Base-by-base conservation (phyloP, 768 basidiomycete species). In the Lactarius indigo region DNA sequence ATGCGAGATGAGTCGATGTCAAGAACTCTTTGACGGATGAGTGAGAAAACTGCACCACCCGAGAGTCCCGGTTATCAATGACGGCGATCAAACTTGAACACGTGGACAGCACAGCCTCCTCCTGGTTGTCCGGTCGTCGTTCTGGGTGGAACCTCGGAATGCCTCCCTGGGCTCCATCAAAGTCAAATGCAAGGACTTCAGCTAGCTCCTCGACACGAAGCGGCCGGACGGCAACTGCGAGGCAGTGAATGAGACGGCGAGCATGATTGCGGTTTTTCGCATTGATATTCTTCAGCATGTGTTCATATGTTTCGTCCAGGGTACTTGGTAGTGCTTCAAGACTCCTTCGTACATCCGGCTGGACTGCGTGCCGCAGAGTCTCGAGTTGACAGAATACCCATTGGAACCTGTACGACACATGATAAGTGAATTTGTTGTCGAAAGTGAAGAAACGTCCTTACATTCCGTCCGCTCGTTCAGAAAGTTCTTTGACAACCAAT, bases 21-120 rank as follows among this genome's bases (percentile, higher is more conserved):
- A 66, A 44, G 44, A 47, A 66, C 17, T 61, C 65, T 15, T 62
- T 61, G 3, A 66, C 65, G 0, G 65, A 61, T 18, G 57, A 23
- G 26, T 66, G 65, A 1, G 65, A 62, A 20, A 66, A 66, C 23
- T 66, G 56, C 10, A 66, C 65, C 5, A 66, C 39, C 23, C 39
- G 20, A 18, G n/a, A 62, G 12, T 30, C 44, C 26, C 57, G 12
- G 10, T 44, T 44, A 31, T 42, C 50, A n/a, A 23, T n/a, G 20
- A 66, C 37, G 23, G 44, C 0, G 5, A 66, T 44, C 12, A 66
- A 31, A n/a, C 61, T 66, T 2, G 65, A 66, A 39, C 61, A 63
- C 1, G 56, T 52, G 3, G 61, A 66, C 35, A 66, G 44, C 12
- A 66, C 31, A 1, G 57, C 60, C 26, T 61, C 33, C 1, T 58